These are phyloP conservation scores for Xylaria sp. DNA, from an alignment of 2,329 filamentous ascomycete genomes.

Conservation along the genomic window DNA sequence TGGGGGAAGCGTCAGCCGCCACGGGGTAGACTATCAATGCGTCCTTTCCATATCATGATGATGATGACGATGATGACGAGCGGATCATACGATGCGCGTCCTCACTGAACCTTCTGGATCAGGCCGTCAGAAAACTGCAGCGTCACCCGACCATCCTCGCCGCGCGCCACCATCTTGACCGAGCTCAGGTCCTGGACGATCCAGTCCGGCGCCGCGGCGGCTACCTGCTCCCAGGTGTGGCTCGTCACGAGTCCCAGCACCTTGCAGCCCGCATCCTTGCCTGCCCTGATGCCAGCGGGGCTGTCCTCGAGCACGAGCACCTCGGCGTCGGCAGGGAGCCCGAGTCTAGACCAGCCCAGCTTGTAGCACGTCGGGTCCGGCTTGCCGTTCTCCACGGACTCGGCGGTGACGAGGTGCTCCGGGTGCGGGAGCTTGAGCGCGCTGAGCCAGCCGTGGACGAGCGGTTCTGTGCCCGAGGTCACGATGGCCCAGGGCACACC, in stretches of 20 bases:
- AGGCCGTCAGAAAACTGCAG: conserved; percentile 75
- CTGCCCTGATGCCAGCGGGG: conserved; percentile 83
- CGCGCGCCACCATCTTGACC: conserved; percentile 70
- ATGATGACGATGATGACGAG: not conserved
- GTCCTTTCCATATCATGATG: not conserved
- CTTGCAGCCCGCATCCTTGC: conserved; percentile 86
- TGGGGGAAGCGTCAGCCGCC: conserved; percentile 23
- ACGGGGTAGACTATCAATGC: conserved; percentile 27
- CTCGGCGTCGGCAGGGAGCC: conserved; percentile 58
- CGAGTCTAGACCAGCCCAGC: conserved; percentile 72
- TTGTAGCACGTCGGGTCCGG: conserved; percentile 80
- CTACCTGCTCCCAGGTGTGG: conserved; percentile 78
- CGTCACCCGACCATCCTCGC: conserved; percentile 67
- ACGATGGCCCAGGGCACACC: conserved; percentile 87
- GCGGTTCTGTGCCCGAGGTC: conserved; percentile 74
- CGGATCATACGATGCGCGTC: conserved; percentile 3
- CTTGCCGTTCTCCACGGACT: conserved; percentile 80
- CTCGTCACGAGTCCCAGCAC: conserved; percentile 89
- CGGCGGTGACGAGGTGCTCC: conserved; percentile 75
- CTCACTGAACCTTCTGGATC: conserved; percentile 39
- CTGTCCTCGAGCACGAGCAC: conserved; percentile 89
- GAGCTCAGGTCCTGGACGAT: conserved; percentile 83
- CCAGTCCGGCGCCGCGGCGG: conserved; percentile 85
- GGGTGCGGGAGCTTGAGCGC: conserved; percentile 74
- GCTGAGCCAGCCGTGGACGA: conserved; percentile 78